These are phyloP conservation scores for Diaporthe sp. DNA, from an alignment of 2,329 filamentous ascomycete species.

Conservation along the genomic window DNA sequence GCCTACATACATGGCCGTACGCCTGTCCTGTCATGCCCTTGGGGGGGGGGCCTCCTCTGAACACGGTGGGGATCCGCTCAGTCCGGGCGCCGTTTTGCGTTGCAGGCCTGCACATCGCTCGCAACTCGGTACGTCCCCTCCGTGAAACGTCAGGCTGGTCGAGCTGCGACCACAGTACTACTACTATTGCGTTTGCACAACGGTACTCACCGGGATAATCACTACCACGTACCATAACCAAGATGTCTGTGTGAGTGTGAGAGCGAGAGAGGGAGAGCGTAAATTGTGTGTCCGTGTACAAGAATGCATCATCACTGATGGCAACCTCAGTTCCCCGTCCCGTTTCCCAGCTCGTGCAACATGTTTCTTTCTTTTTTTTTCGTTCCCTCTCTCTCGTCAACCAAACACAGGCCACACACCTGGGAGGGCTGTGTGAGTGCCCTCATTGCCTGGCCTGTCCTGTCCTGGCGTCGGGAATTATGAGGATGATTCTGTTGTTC, in stretches of 20 bases:
- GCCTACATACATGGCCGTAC: constrained; percentile 12
- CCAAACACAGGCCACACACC: not conserved
- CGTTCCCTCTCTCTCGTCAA: not conserved
- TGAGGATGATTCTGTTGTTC: constrained; percentile 22
- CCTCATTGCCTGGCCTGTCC: constrained; percentile 10
- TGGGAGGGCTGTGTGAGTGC: not conserved
- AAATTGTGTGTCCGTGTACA: constrained; percentile 14
- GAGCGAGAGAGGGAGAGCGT: not conserved
- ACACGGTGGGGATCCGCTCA: constrained; percentile 33
- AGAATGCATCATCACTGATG: constrained; percentile 8
- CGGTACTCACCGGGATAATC: constrained; percentile 3
- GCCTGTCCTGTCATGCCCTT: not conserved
- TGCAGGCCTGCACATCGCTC: constrained; percentile 16
- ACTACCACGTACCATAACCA: not conserved
- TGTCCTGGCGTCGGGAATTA: constrained; percentile 13
- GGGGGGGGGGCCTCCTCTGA: not conserved
- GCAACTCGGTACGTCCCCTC: constrained; percentile 31
- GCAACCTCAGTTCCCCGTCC: constrained; percentile 5
- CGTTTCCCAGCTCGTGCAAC: constrained; percentile 5
- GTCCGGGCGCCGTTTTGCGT: constrained; percentile 31
- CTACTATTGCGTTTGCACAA: not conserved
- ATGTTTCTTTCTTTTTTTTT: not conserved
- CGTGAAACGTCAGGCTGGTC: constrained; percentile 30
- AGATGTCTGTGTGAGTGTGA: not conserved
- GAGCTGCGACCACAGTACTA: constrained; percentile 15